Evolutionary conservation across 305 asterid species (phyloP).

Genomic region (Coffea humblotiana): DNA sequence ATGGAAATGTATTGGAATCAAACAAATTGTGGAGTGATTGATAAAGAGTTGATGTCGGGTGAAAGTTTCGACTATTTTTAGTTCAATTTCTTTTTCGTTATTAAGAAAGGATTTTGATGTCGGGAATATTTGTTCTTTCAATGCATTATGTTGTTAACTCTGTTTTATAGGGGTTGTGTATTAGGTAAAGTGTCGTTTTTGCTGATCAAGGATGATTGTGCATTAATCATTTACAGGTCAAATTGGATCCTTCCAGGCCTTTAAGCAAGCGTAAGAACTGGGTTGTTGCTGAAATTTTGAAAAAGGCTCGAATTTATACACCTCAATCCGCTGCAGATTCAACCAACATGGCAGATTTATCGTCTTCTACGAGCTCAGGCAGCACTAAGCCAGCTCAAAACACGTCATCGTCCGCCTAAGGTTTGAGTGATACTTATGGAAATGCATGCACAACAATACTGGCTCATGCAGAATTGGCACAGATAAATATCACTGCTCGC

Average conservation of each 20-base stretch:
- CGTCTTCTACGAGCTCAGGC: constrained; percentile 29
- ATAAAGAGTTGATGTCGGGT: too few species aligned
- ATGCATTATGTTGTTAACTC: background rate
- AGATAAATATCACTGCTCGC: background rate
- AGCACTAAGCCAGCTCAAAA: constrained; percentile 4
- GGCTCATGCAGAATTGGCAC: too few species aligned
- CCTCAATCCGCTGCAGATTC: constrained; percentile 37
- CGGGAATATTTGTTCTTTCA: background rate
- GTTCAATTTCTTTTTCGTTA: background rate
- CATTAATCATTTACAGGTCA: constrained; percentile 45
- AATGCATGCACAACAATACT: too few species aligned
- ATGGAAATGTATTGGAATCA: too few species aligned
- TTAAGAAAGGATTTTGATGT: too few species aligned
- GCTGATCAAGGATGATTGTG: background rate
- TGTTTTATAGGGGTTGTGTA: background rate
- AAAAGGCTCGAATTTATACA: constrained; percentile 62
- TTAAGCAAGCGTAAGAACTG: constrained; percentile 79
- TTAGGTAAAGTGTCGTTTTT: background rate
- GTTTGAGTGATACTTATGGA: constrained; percentile 3
- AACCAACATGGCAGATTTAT: constrained; percentile 23
- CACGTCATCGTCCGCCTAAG: constrained; percentile 14
- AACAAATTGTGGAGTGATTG: too few species aligned
- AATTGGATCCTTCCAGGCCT: constrained; percentile 82
- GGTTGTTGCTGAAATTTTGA: constrained; percentile 82
- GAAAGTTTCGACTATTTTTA: too few species aligned